A percentile compares a stretch with the other conserved stretches of the same genome.
phyloP scores from a whole-genome alignment of 2,329 filamentous ascomycete species.

The Mollisia scopiformis region DNA sequence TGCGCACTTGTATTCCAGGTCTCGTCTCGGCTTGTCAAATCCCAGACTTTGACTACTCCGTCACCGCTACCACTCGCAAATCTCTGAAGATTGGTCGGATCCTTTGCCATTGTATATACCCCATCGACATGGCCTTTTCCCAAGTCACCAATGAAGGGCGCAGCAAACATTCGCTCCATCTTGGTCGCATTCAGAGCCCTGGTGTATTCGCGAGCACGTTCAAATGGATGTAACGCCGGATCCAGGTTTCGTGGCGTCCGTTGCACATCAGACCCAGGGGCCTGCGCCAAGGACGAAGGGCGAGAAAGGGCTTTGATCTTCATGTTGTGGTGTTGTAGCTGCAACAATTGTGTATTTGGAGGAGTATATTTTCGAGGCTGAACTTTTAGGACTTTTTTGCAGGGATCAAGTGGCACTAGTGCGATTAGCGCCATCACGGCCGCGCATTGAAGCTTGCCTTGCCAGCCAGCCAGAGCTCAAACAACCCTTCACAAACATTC shows the following conservation, averaged over 20 bases:
- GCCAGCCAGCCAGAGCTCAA: constrained; percentile 14
- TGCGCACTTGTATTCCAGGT: constrained; percentile 82
- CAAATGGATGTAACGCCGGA: constrained; percentile 74
- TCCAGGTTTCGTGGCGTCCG: constrained; percentile 75
- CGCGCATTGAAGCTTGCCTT: constrained; percentile 27
- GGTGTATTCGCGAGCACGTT: constrained; percentile 85
- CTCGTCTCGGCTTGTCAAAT: constrained; percentile 73
- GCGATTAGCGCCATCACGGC: constrained; percentile 16
- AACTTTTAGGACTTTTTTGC: constrained; percentile 28
- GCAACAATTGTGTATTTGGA: constrained; percentile 16
- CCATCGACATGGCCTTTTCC: constrained; percentile 93
- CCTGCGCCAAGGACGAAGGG: constrained; percentile 65
- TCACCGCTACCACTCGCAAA: constrained; percentile 88
- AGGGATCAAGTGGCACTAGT: constrained; percentile 22
- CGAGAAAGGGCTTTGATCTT: constrained; percentile 71
- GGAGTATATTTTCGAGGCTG: background rate
- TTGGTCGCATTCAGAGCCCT: constrained; percentile 84
- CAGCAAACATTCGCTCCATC: constrained; percentile 88
- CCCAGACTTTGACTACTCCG: constrained; percentile 93
- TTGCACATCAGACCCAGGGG: constrained; percentile 66
- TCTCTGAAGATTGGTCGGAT: constrained; percentile 73
- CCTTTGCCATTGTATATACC: constrained; percentile 63
- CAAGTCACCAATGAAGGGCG: constrained; percentile 83
- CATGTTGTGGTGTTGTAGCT: constrained; percentile 26
- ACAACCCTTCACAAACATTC: constrained; percentile 23